Evolutionary conservation across 306 rosid genomes (phyloP), one percentile per base, ranked within the genome.

Genomic region (Aeschynomene evenia): DNA sequence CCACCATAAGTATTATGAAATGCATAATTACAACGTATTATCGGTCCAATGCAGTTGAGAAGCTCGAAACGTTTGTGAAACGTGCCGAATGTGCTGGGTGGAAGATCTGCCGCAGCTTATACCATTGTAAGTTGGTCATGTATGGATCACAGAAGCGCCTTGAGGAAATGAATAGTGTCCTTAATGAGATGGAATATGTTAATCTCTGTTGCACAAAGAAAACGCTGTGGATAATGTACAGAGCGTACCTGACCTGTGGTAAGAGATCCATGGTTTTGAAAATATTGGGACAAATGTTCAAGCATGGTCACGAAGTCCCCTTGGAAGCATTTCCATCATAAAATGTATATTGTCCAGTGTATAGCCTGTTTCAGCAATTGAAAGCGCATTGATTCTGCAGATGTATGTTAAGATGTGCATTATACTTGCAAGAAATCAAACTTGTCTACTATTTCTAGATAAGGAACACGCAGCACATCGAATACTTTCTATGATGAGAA

Each of bases 51-150:
- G 82, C 93, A 15, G 63, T 88, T 61, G 96, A 92, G 46, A 85
- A 45, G 70, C 89, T 88, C 21, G 85, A 74, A 48, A 51, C 21
- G 39, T 90, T 92, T 81, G 68, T 86, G 21, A 85, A 76, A 28
- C 85, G 84, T 50, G 92, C 96, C 42, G 91, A 85, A 82, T 24
- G 40, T 75, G 79, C 83, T 7, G 83, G 85, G 15, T 92, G 98
- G 98, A 83, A 70, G 77, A 57, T 75, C 28, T 83, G 91, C 52
- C 84, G 85, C 66, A 86, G 96, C 54, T 68, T 88, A 5, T 88
- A 86, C 77, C 97, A 86, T 61, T 90, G 94, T 77, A 90, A 86
- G 90, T 71, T 93, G 86, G 89, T 76, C 67, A 77, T 90, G 94
- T 85, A 82, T 83, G 86, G 78, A 34, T 77, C 85, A 61, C 79